Conservation (phyloP, 2,329 filamentous ascomycete species). For the Aureobasidium namibiae region DNA sequence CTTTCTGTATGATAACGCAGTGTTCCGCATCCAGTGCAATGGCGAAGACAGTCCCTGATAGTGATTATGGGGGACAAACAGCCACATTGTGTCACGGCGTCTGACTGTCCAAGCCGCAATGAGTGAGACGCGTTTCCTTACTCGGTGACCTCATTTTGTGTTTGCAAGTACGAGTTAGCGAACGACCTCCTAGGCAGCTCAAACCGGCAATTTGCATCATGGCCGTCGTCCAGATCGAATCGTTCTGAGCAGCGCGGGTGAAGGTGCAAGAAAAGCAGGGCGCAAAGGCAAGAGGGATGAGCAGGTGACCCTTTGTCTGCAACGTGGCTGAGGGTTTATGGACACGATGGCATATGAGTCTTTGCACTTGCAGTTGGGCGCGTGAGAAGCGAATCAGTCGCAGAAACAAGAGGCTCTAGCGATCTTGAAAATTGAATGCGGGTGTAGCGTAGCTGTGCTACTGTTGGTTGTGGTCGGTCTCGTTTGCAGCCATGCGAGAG, state of each 20-base stretch:
- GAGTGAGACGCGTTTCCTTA: neutral
- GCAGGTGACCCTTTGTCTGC: slow-evolving; percentile 3
- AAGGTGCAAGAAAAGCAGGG: neutral
- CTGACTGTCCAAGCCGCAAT: neutral
- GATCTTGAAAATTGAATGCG: neutral
- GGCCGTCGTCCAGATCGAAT: neutral
- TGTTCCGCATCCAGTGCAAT: too few species aligned
- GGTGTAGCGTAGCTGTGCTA: neutral
- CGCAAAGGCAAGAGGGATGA: neutral
- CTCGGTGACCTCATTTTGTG: neutral
- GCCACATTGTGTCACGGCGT: neutral
- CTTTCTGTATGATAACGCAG: too few species aligned
- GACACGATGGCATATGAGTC: neutral
- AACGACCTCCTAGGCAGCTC: neutral
- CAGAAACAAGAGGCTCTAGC: neutral
- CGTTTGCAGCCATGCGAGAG: neutral
- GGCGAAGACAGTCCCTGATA: neutral
- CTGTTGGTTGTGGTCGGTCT: neutral
- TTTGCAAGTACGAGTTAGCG: neutral
- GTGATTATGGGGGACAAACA: neutral
- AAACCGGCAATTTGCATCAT: neutral
- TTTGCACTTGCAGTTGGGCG: neutral
- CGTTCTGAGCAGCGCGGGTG: neutral
- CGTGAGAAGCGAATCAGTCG: neutral
- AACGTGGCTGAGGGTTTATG: slow-evolving; percentile 2